These are phyloP conservation scores for Fraxinus platypoda DNA, from an alignment of 305 asterid species.

Conservation along the genomic window DNA sequence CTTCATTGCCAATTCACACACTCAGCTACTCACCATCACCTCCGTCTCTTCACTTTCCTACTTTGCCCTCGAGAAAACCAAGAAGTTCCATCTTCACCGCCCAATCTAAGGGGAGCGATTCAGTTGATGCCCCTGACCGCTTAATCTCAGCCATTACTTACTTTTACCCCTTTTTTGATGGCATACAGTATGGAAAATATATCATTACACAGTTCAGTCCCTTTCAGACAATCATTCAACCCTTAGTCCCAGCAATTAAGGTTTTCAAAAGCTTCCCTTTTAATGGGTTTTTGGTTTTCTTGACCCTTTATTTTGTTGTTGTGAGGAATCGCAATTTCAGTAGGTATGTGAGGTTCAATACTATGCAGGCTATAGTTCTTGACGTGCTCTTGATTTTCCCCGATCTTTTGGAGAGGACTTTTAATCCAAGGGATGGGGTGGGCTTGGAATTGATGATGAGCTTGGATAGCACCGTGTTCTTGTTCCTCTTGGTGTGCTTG, in stretches of 20 bases:
- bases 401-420: slow-evolving; percentile 79
- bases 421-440: slow-evolving; percentile 71
- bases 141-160: slow-evolving; percentile 79
- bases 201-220: slow-evolving; percentile 77
- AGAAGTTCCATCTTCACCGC: slow-evolving; percentile 23
- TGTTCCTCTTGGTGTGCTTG: slow-evolving; percentile 74
- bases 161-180: slow-evolving; percentile 96
- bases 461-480: slow-evolving; percentile 85
- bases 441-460: slow-evolving; percentile 87
- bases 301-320: slow-evolving; percentile 80
- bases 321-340: slow-evolving; percentile 83
- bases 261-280: slow-evolving; percentile 90
- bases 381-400: slow-evolving; percentile 91
- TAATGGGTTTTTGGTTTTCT: slow-evolving; percentile 69
- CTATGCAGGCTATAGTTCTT: slow-evolving; percentile 97
- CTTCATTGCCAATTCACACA: slow-evolving; percentile 19
- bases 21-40: not conserved
- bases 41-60: slow-evolving; percentile 13
- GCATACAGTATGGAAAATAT: slow-evolving; percentile 78
- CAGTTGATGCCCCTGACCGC: slow-evolving; percentile 84
- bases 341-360: slow-evolving; percentile 87
- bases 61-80: slow-evolving; percentile 18
- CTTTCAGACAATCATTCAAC: slow-evolving; percentile 62
- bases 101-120: slow-evolving; percentile 58
- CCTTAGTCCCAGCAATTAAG: slow-evolving; percentile 72